A percentile compares a stretch with the other conserved stretches of the same genome.
phyloP scores from a whole-genome alignment of 2,329 filamentous ascomycete genomes.

The Clonostachys rhizophaga region DNA sequence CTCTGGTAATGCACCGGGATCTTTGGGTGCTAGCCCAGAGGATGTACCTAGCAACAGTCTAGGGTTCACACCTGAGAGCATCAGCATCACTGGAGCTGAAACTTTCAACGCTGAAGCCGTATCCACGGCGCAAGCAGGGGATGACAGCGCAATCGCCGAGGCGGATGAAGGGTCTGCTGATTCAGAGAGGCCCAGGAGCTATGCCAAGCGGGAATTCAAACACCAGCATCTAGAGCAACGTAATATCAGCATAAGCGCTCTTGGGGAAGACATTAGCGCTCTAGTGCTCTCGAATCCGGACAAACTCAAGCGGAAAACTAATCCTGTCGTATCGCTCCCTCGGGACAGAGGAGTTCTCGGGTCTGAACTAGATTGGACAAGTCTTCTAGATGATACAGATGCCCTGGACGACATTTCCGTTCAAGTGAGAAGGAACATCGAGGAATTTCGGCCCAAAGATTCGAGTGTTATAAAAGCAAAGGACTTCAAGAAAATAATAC shows the following conservation, averaged over 20 bases:
- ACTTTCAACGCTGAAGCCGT: no score
- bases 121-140: no score
- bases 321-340: background rate
- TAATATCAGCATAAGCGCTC: slow-evolving; percentile 21
- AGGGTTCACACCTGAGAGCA: no score
- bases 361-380: slow-evolving; percentile 21
- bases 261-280: slow-evolving; percentile 32
- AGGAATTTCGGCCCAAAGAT: slow-evolving; percentile 38
- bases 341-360: background rate
- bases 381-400: slow-evolving; percentile 11
- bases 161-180: no score
- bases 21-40: no score
- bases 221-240: slow-evolving; percentile 19
- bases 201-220: slow-evolving; percentile 5
- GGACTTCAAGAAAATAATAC: slow-evolving; percentile 34
- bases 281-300: slow-evolving; percentile 40
- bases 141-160: no score
- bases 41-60: no score
- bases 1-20: no score
- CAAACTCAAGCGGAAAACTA: slow-evolving; percentile 11
- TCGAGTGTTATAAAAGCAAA: slow-evolving; percentile 26
- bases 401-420: slow-evolving; percentile 7
- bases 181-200: no score
- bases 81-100: no score
- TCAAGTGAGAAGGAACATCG: slow-evolving; percentile 38